phyloP scores from a whole-genome alignment of 2,329 filamentous ascomycete genomes.

The Pseudocercospora eumusae region DNA sequence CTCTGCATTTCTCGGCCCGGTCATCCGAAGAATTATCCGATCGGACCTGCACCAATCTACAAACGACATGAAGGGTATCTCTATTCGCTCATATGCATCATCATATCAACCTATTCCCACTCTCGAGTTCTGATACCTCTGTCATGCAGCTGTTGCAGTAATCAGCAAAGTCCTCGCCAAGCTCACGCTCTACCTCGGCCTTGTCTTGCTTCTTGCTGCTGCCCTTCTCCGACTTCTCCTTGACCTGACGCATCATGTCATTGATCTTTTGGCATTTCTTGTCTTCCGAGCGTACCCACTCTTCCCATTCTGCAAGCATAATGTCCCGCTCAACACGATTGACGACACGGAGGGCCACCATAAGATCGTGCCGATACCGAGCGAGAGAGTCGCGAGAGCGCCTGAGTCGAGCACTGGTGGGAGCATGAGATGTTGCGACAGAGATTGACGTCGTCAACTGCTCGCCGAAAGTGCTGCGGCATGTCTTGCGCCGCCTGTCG shows the following conservation, averaged over 20 bases:
- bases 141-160: constrained; percentile 64
- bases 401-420: constrained; percentile 58
- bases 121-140: constrained; percentile 38
- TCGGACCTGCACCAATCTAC: constrained; percentile 5
- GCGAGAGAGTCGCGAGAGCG: constrained; percentile 82
- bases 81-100: constrained; percentile 2
- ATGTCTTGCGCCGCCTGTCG: constrained; percentile 27
- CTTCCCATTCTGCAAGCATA: constrained; percentile 85
- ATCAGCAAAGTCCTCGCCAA: constrained; percentile 57
- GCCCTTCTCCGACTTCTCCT: constrained; percentile 20
- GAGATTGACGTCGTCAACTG: constrained; percentile 27
- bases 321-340: constrained; percentile 88
- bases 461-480: constrained; percentile 39
- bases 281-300: constrained; percentile 82
- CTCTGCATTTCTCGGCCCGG: not conserved
- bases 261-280: constrained; percentile 68
- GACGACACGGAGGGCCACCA: constrained; percentile 86
- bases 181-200: constrained; percentile 34
- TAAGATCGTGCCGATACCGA: constrained; percentile 80
- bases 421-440: constrained; percentile 6
- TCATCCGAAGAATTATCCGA: not conserved
- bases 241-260: constrained; percentile 46
- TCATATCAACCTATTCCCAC: constrained; percentile 23
- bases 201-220: not conserved
- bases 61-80: constrained; percentile 25